A percentile compares a stretch with the other conserved stretches of the same genome.
phyloP scores from a whole-genome alignment of 345 rosid genomes.

The Punica granatum region DNA sequence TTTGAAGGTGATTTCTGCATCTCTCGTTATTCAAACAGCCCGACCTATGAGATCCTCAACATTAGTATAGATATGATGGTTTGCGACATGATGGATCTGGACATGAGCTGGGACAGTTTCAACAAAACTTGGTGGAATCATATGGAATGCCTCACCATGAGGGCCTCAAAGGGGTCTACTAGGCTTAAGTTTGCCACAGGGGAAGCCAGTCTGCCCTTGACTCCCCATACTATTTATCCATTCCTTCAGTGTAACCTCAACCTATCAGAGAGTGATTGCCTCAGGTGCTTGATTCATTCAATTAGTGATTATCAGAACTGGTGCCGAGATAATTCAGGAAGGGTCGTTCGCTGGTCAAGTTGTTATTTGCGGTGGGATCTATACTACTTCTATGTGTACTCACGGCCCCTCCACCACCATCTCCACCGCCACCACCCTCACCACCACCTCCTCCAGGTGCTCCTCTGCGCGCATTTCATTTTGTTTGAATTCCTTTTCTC shows the following conservation, averaged over 20 bases:
- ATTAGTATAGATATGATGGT: not conserved
- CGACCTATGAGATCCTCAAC: conserved; percentile 20
- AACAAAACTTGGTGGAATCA: conserved; percentile 25
- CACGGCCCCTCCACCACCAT: conserved; percentile 13
- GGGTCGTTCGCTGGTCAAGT: conserved; percentile 27
- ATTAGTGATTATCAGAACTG: conserved; percentile 9
- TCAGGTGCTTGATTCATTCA: conserved; percentile 17
- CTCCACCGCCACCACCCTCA: conserved; percentile 7
- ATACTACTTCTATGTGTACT: conserved; percentile 25
- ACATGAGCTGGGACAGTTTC: conserved; percentile 16
- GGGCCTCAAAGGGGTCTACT: conserved; percentile 22
- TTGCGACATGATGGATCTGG: conserved; percentile 5
- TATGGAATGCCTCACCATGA: conserved; percentile 6
- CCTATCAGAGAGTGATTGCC: conserved; percentile 26
- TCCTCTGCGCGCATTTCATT: not conserved
- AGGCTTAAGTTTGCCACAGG: conserved; percentile 31
- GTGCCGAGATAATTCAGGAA: conserved; percentile 32
- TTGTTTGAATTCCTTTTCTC: too few species aligned
- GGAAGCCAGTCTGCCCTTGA: conserved; percentile 12
- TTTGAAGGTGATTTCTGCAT: conserved; percentile 29
- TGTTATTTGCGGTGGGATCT: conserved; percentile 46
- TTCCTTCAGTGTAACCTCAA: conserved; percentile 57
- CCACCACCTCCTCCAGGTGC: conserved; percentile 3
- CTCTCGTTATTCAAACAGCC: conserved; percentile 27
- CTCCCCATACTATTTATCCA: conserved; percentile 19